phyloP scores from a whole-genome alignment of 176 grass and related monocot genomes.

The Oryza meyeriana region DNA sequence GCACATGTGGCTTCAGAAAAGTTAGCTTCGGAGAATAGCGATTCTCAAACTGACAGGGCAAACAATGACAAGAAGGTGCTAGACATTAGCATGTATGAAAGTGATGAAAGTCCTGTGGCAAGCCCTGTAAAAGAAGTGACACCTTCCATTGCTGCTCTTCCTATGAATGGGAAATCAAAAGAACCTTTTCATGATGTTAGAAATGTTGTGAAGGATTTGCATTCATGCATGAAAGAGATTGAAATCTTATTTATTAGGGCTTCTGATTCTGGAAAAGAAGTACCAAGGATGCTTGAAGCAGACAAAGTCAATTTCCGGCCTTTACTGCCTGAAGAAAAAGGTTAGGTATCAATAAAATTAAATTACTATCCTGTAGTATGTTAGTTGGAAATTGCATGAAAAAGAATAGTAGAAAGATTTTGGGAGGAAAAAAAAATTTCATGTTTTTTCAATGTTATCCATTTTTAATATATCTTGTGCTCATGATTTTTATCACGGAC shows the following conservation, averaged over 20 bases:
- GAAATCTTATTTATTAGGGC: conserved; percentile 82
- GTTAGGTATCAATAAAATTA: conserved; percentile 42
- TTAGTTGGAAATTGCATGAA: conserved; percentile 23
- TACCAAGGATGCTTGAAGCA: conserved; percentile 96
- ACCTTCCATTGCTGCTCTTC: conserved; percentile 36
- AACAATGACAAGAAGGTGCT: conserved; percentile 34
- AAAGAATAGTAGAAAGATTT: conserved; percentile 30
- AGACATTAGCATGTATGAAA: conserved; percentile 59
- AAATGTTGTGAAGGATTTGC: conserved; percentile 46
- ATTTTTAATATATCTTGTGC: conserved; percentile 17
- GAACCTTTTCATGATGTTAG: conserved; percentile 44
- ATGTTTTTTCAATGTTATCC: not conserved
- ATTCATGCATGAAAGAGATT: conserved; percentile 78
- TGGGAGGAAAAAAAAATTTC: not conserved
- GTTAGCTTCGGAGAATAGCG: conserved; percentile 18
- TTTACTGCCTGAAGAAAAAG: conserved; percentile 65
- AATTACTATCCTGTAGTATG: conserved; percentile 19
- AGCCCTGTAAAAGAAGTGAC: conserved; percentile 45
- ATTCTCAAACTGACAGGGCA: conserved; percentile 21
- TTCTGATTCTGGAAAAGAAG: conserved; percentile 92
- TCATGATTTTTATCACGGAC: conserved; percentile 1
- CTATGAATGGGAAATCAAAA: conserved; percentile 57
- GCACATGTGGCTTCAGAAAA: conserved; percentile 40
- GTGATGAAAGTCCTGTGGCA: conserved; percentile 48
- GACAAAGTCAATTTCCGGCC: conserved; percentile 82